A percentile compares a stretch with the other conserved stretches of the same genome.
These are phyloP conservation scores for Flueggea neowawraea DNA, from an alignment of 441 rosid genomes.

Conservation along the genomic window DNA sequence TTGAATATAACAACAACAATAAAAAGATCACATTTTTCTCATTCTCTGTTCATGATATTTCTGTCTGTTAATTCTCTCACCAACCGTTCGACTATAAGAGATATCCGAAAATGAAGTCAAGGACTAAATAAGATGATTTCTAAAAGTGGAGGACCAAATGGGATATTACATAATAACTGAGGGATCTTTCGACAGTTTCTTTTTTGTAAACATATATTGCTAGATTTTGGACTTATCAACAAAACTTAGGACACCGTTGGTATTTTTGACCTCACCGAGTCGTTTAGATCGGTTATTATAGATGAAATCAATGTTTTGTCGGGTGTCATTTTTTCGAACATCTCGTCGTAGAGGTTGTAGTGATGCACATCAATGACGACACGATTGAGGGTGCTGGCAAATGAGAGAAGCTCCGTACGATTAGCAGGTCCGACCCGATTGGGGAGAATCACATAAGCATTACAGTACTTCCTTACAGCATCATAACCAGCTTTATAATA, in stretches of 20 bases:
- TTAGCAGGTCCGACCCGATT: slow-evolving; percentile 22
- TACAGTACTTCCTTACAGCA: slow-evolving; percentile 35
- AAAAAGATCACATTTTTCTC: too few species aligned
- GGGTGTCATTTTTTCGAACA: slow-evolving; percentile 14
- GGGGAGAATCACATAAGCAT: slow-evolving; percentile 35
- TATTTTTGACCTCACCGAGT: slow-evolving; percentile 8
- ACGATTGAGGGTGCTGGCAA: slow-evolving; percentile 13
- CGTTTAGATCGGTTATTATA: slow-evolving; percentile 12
- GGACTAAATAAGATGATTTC: too few species aligned
- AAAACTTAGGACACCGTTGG: slow-evolving; percentile 30
- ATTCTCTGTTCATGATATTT: too few species aligned
- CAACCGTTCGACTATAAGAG: too few species aligned
- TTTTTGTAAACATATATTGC: neutral
- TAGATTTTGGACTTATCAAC: slow-evolving; percentile 24
- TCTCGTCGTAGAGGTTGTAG: slow-evolving; percentile 25
- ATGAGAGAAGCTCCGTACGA: slow-evolving; percentile 24
- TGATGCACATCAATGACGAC: slow-evolving; percentile 41
- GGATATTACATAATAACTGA: too few species aligned
- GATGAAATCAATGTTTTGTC: slow-evolving; percentile 30
- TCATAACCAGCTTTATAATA: slow-evolving; percentile 34
- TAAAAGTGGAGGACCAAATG: too few species aligned
- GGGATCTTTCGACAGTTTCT: too few species aligned
- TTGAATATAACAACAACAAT: too few species aligned
- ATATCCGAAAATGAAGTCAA: too few species aligned
- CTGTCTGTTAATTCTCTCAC: too few species aligned